Conservation (phyloP, 169 alveolate genomes). For the Plasmodium gallinaceum region DNA sequence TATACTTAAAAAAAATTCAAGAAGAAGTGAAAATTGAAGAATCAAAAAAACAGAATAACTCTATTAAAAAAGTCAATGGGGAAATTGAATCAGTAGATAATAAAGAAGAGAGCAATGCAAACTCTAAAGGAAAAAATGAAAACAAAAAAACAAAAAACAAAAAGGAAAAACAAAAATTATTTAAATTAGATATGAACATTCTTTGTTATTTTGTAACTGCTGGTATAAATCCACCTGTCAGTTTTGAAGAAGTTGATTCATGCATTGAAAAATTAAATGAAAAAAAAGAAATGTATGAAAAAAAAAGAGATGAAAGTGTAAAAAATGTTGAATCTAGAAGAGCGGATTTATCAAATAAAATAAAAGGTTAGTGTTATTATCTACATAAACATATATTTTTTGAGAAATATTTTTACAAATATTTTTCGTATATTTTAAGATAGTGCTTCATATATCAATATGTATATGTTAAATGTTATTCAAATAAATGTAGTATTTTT, state of each 20-base stretch:
- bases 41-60: conserved; percentile 36
- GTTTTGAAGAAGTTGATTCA: conserved; percentile 79
- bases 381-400: conserved; percentile 4
- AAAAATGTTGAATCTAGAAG: conserved; percentile 82
- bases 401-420: conserved; percentile 1
- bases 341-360: conserved; percentile 76
- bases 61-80: conserved; percentile 47
- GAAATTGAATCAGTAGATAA: conserved; percentile 15
- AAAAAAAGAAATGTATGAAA: conserved; percentile 79
- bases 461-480: conserved; percentile 3
- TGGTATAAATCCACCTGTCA: conserved; percentile 85
- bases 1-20: conserved; percentile 47
- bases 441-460: neutral
- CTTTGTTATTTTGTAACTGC: conserved; percentile 84
- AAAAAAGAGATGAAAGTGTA: conserved; percentile 79
- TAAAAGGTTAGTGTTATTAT: conserved; percentile 41
- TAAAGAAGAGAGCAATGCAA: conserved; percentile 51
- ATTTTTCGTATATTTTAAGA: neutral
- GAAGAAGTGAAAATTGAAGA: conserved; percentile 60
- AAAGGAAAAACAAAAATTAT: conserved; percentile 77
- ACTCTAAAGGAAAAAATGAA: conserved; percentile 29
- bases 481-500: neutral
- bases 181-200: conserved; percentile 84
- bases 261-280: conserved; percentile 79
- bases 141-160: conserved; percentile 79